A percentile compares a stretch with the other conserved stretches of the same genome.
phyloP scores from a whole-genome alignment of 2,329 filamentous ascomycete species.

The Calonectria leucothoes region DNA sequence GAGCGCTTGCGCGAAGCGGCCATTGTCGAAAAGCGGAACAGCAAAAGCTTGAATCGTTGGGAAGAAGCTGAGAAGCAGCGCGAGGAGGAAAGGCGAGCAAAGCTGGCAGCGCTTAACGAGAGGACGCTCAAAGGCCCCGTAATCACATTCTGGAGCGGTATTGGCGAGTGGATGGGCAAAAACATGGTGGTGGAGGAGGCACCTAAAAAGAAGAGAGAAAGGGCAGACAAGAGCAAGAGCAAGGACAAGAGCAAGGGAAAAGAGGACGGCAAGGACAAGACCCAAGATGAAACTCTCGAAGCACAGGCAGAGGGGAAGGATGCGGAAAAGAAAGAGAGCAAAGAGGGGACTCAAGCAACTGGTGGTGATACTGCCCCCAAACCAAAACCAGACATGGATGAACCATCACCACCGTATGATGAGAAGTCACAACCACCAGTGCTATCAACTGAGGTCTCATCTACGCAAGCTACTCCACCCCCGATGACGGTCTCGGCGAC shows the following conservation, averaged over 20 bases:
- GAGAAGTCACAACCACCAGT: constrained; percentile 7
- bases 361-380: neutral
- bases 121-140: constrained; percentile 89
- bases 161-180: constrained; percentile 82
- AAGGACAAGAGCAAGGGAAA: constrained; percentile 37
- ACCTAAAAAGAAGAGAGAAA: constrained; percentile 67
- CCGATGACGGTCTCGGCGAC: too few species aligned
- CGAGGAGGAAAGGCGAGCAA: constrained; percentile 84
- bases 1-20: constrained; percentile 87
- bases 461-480: neutral
- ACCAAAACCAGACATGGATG: constrained; percentile 18
- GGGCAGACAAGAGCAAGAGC: constrained; percentile 47
- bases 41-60: constrained; percentile 92
- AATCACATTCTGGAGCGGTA: constrained; percentile 93
- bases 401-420: constrained; percentile 9
- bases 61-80: constrained; percentile 92
- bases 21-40: constrained; percentile 85
- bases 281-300: constrained; percentile 16
- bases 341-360: neutral
- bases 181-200: constrained; percentile 73
- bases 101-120: constrained; percentile 88
- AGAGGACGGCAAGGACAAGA: constrained; percentile 42
- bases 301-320: constrained; percentile 30
- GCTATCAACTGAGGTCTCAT: neutral
- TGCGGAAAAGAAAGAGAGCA: constrained; percentile 12